Base-by-base conservation (phyloP, 495 filamentous ascomycete genomes). In the Lindgomyces ingoldianus region DNA sequence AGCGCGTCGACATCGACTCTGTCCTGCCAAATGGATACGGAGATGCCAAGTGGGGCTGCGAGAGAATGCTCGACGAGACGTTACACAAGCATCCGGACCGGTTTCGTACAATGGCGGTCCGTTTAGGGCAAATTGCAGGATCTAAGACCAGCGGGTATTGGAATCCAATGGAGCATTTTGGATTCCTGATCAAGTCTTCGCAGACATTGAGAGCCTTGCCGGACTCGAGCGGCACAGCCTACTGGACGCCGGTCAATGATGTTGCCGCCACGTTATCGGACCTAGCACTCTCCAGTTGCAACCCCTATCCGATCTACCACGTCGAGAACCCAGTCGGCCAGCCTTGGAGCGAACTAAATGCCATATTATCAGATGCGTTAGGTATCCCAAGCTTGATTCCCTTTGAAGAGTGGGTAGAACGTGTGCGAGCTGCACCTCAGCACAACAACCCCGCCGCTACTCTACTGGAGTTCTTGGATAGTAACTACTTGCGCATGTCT, bases 281-380 rank as follows among this genome's bases (percentile, higher is more conserved):
- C 80, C 56, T 83, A 0, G 50, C 80, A 3, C 50, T 79, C 4
- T 41, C 54, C 0, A 57, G 74, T 2, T 27, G 59, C 0, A 46
- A 51, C 0, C 70, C 75, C 1, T 72, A 78, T 24, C 73, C 78
- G 1, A 59, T 83, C 33, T 86, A 84, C 49, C 83, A 86, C 69
- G 77, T 86, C 55, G 83, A 86, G 14, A 84, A 85, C 55, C 82
- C 81, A 0, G 70, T 77, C 2, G 65, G 77, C 0, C 80, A 84
- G 70, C 73, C 77, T 0, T 85, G 83, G 83, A 42, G 44, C 0
- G 71, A 79, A 0, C 78, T 81, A 71, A 73, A 74, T 0, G 22
- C 51, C 0, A 42, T 81, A 2, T 59, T 87, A 8, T 76, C 80
- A 16, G 2, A 14, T 16, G 33, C 26, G 4, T 22, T 27, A 26